phyloP scores from a whole-genome alignment of 768 basidiomycete genomes.

The Pholiota molesta region DNA sequence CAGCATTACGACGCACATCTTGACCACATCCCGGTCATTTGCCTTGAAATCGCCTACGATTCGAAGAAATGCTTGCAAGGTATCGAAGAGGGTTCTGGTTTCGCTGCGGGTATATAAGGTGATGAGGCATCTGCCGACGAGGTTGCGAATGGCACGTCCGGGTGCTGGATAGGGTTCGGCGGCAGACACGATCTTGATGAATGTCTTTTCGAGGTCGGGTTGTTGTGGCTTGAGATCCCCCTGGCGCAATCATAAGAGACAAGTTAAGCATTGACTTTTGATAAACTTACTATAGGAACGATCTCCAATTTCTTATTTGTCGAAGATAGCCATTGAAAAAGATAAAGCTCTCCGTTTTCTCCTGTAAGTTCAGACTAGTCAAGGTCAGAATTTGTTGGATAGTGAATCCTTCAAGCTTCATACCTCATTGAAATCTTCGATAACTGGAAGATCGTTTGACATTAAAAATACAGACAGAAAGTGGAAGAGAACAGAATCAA shows the following conservation, averaged over 20 bases:
- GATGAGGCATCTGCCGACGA: slow-evolving; percentile 78
- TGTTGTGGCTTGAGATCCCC: slow-evolving; percentile 69
- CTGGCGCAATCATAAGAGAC: slow-evolving; percentile 38
- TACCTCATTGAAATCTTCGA: slow-evolving; percentile 28
- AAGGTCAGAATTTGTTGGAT: not conserved
- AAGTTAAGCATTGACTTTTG: not conserved
- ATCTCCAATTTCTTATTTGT: slow-evolving; percentile 60
- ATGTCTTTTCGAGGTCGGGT: slow-evolving; percentile 56
- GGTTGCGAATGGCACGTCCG: slow-evolving; percentile 82
- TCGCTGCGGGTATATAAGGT: slow-evolving; percentile 79
- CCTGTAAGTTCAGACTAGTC: slow-evolving; percentile 64
- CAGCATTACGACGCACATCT: slow-evolving; percentile 54
- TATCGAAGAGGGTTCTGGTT: slow-evolving; percentile 85
- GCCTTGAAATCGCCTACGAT: slow-evolving; percentile 74
- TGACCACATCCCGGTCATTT: slow-evolving; percentile 59
- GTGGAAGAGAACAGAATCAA: not conserved
- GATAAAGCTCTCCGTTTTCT: slow-evolving; percentile 80
- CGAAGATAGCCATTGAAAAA: slow-evolving; percentile 82
- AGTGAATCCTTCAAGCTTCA: not conserved
- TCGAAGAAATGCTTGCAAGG: slow-evolving; percentile 76
- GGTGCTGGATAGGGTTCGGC: slow-evolving; percentile 75
- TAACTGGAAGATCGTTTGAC: slow-evolving; percentile 21
- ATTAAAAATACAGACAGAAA: slow-evolving; percentile 6
- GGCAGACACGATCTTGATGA: slow-evolving; percentile 71
- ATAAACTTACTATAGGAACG: slow-evolving; percentile 52